A percentile compares a stretch with the other conserved stretches of the same genome.
Evolutionary conservation across 768 basidiomycete species (phyloP).

Genomic region (Myochromella boudieri): DNA sequence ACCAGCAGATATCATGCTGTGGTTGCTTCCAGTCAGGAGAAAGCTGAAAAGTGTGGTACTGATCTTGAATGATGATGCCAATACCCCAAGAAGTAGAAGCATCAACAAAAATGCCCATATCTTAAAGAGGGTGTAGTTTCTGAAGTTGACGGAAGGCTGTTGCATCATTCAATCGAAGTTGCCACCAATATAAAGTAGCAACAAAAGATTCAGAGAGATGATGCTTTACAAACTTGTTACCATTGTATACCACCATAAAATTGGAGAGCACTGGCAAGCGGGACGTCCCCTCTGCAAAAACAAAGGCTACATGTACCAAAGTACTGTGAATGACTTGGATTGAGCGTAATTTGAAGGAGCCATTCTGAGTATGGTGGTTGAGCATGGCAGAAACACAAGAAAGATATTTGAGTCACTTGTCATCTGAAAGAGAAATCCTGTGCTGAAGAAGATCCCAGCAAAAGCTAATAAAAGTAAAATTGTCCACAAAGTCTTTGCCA

Average conservation of each 20-base stretch:
- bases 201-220: conserved; percentile 20
- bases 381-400: conserved; percentile 16
- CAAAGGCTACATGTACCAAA: conserved; percentile 30
- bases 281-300: conserved; percentile 20
- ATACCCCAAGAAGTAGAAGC: conserved; percentile 41
- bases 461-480: conserved; percentile 31
- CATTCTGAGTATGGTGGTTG: background rate
- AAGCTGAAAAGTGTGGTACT: conserved; percentile 30
- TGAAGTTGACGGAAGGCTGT: conserved; percentile 13
- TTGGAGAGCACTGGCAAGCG: conserved; percentile 23
- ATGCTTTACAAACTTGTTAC: conserved; percentile 8
- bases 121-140: background rate
- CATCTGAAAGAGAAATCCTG: conserved; percentile 27
- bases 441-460: conserved; percentile 27
- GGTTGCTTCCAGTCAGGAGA: conserved; percentile 14
- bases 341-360: conserved; percentile 17
- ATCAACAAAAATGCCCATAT: conserved; percentile 30
- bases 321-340: conserved; percentile 28
- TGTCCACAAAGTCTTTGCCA: conserved; percentile 20
- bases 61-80: conserved; percentile 25
- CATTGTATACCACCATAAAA: conserved; percentile 21
- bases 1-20: conserved; percentile 26
- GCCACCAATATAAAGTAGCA: conserved; percentile 31
- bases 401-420: conserved; percentile 29
- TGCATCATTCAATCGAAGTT: background rate